Evolutionary conservation across 1,284 basidiomycete species (phyloP), one percentile per base, ranked within the genome.

Genomic region (Trichosporon sp.): DNA sequence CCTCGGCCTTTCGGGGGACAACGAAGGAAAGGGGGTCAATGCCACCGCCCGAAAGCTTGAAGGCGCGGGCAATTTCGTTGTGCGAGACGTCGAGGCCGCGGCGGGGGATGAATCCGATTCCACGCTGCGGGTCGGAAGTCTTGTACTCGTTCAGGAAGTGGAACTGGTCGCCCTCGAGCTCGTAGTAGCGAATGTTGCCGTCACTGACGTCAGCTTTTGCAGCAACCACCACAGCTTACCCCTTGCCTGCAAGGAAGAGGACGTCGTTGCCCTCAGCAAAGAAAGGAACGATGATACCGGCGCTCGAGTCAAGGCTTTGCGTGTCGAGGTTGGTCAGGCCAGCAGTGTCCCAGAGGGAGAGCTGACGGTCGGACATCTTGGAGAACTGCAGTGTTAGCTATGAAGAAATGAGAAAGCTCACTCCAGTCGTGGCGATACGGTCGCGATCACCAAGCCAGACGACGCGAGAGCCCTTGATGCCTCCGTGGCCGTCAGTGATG

Each of bases 251-350:
- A 73, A 98, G 88, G 89, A 98, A 98, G 72, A 98, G 86, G 70
- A 98, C 90, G 74, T 93, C 91, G 84, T 96, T 97, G 77, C 87
- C 87, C 71, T 98, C 95, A 65, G 89, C 90, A 90, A 93, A 99
- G 89, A 96, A 98, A 0, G 96, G 96, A 94, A 98, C 98, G 68
- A 97, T 84, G 51, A 98, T 93, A 66, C 96, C 96, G 78, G 93
- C 90, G 69, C 91, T 92, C 82, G 94, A 93, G 84, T 97, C 95
- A 73, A 96, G 87, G 26, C 87, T 88, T 69, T 89, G 86, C 71
- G 89, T 93, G 85, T 94, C 94, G 76, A 94, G 77, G 80, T 89
- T 92, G 64, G 81, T 86, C 71, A 96, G 83, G 21, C 89, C 87
- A 2, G 89, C 88, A 1, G 91, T 89, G 79, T 96, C 93, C 94